phyloP scores from a whole-genome alignment of 306 rosid genomes.

The Rosa rugosa region DNA sequence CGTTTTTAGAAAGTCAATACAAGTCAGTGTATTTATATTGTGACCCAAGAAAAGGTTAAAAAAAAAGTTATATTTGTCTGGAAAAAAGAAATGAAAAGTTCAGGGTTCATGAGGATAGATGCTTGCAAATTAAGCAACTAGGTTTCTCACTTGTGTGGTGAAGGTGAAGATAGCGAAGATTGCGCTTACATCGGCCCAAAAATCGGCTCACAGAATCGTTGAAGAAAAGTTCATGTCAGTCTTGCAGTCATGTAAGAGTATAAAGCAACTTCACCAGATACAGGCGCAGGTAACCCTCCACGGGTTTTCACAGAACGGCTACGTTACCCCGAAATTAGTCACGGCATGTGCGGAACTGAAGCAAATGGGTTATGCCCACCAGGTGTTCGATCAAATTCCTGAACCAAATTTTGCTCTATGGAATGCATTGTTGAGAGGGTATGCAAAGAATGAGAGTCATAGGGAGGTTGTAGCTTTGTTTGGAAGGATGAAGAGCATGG shows the following conservation, averaged over 20 bases:
- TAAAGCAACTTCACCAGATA: slow-evolving; percentile 43
- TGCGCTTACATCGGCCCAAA: slow-evolving; percentile 22
- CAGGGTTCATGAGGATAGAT: background rate
- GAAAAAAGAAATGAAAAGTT: background rate
- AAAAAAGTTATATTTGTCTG: too few relatives aligned
- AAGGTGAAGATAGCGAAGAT: slow-evolving; percentile 37
- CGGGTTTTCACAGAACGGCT: slow-evolving; percentile 49
- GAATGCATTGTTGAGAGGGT: slow-evolving; percentile 64
- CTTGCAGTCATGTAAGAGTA: slow-evolving; percentile 64
- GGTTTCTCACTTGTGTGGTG: background rate
- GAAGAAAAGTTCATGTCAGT: slow-evolving; percentile 62
- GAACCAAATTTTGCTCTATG: slow-evolving; percentile 55
- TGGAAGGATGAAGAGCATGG: slow-evolving; percentile 37
- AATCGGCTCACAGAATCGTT: slow-evolving; percentile 37
- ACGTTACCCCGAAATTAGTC: slow-evolving; percentile 48
- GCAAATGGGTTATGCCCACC: slow-evolving; percentile 46
- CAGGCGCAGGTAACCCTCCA: slow-evolving; percentile 51
- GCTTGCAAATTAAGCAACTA: too few relatives aligned
- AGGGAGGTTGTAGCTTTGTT: slow-evolving; percentile 50
- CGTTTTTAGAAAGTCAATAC: background rate
- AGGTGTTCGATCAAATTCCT: slow-evolving; percentile 50
- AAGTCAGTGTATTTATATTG: background rate
- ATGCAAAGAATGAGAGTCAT: slow-evolving; percentile 31
- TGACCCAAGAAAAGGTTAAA: too few relatives aligned
- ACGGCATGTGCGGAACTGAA: slow-evolving; percentile 36